Evolutionary conservation across 2,329 filamentous ascomycete species (phyloP), one percentile per base, ranked within the genome.

Genomic region (Calonectria multiphialidica): DNA sequence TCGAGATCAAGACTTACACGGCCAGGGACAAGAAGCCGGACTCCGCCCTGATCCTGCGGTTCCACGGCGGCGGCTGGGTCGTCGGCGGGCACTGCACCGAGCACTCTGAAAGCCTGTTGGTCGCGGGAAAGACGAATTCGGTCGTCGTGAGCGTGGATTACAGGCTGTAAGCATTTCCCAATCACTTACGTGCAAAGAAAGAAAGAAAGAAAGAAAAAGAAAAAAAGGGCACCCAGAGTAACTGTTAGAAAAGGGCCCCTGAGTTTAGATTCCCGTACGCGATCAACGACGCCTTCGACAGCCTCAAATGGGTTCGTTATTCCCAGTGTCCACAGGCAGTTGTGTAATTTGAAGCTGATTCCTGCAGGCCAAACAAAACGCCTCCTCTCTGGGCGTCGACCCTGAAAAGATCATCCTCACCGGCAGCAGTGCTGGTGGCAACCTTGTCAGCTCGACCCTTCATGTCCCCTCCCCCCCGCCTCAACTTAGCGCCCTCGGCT

Each of bases 61-160:
- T 83, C 72, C 83, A 85, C 64, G 83, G 83, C n/a, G 83, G 83
- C 10, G 83, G 82, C 12, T 82, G 80, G 80, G 76, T 77, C 1
- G 77, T 84, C 12, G 82, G 83, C 23, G 70, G 78, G 2, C 83
- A 84, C 40, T 79, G 79, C 68, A 80, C 79, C 7, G 83, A 85
- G 62, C 79, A 80, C 37, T 75, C 77, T 1, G 83, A 85, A 78
- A 84, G 82, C 61, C 66, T 83, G 47, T 77, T 83, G 40, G 78
- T 82, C 16, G 83, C 81, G 0, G 80, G 74, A 13, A 74, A 77
- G 62, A 79, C 79, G 25, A 78, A 82, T 28, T 81, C 82, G 0
- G 81, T 85, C 2, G 82, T 85, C 5, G 79, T 83, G 30, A 84
- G 82, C 50, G 79, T 85, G 6, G 81, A 82, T 53, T 85, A 85